These are phyloP conservation scores for Alternaria angustiovoidea DNA, from an alignment of 2,329 filamentous ascomycete genomes.

Conservation along the genomic window DNA sequence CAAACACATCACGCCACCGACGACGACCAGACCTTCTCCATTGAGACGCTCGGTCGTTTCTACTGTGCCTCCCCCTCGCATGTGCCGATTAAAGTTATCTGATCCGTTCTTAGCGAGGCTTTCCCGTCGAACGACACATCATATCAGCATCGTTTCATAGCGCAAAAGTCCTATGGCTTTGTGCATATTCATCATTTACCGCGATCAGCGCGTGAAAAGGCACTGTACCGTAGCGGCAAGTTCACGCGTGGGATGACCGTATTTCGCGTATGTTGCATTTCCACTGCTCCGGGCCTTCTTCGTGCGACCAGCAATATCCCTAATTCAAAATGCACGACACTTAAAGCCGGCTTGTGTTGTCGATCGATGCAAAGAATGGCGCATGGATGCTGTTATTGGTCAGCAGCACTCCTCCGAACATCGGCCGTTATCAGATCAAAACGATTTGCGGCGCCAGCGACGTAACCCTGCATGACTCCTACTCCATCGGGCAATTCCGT, in stretches of 20 bases:
- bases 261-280: slow-evolving; percentile 13
- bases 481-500: slow-evolving; percentile 32
- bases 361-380: slow-evolving; percentile 6
- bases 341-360: slow-evolving; percentile 8
- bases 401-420: slow-evolving; percentile 25
- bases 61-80: slow-evolving; percentile 21
- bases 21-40: background rate
- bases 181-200: background rate
- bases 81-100: slow-evolving; percentile 29
- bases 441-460: slow-evolving; percentile 24
- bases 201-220: slow-evolving; percentile 16
- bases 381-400: slow-evolving; percentile 5
- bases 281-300: slow-evolving; percentile 19
- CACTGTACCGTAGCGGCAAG: background rate
- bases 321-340: slow-evolving; percentile 17
- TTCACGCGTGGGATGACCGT: slow-evolving; percentile 7
- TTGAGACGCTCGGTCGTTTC: slow-evolving; percentile 1
- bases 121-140: background rate
- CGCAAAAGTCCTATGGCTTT: background rate
- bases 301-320: slow-evolving; percentile 1
- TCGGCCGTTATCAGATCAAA: slow-evolving; percentile 46
- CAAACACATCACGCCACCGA: slow-evolving; percentile 16
- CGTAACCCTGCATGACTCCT: slow-evolving; percentile 35
- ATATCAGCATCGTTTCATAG: background rate
- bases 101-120: slow-evolving; percentile 35